Evolutionary conservation across 2,329 filamentous ascomycete genomes (phyloP).

Genomic region (Metarhizium brunneum): DNA sequence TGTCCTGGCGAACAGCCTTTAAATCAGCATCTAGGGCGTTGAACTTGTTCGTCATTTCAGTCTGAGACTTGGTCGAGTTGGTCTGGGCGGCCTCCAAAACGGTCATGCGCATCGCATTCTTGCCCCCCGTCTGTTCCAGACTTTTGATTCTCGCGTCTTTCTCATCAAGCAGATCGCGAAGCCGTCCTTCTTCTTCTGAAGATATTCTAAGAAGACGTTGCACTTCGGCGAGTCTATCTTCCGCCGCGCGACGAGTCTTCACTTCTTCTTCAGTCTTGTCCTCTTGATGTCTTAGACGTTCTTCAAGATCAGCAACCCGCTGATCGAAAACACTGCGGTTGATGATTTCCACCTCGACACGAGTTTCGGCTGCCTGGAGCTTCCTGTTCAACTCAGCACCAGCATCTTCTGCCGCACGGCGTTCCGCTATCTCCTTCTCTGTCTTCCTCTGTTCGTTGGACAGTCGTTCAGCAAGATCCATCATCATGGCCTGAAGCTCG

Average conservation of each 20-base stretch:
- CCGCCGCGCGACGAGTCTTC: conserved; percentile 52
- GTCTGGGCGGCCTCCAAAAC: conserved; percentile 59
- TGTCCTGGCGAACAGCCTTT: conserved; percentile 45
- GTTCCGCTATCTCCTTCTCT: conserved; percentile 38
- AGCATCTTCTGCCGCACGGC: conserved; percentile 43
- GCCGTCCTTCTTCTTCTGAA: conserved; percentile 62
- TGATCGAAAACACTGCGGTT: conserved; percentile 49
- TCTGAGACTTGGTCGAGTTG: conserved; percentile 42
- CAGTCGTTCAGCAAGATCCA: conserved; percentile 50
- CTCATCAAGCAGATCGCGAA: conserved; percentile 59
- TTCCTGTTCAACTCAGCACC: conserved; percentile 44
- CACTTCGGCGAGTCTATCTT: conserved; percentile 65
- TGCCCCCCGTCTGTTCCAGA: conserved; percentile 45
- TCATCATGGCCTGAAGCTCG: conserved; percentile 50
- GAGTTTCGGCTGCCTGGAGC: conserved; percentile 47
- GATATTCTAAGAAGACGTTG: conserved; percentile 59
- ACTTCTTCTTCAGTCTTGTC: conserved; percentile 56
- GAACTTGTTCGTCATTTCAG: conserved; percentile 47
- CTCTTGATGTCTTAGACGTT: conserved; percentile 55
- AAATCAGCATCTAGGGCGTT: conserved; percentile 45
- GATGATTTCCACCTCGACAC: conserved; percentile 51
- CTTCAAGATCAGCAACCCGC: conserved; percentile 60
- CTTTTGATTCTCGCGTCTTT: conserved; percentile 57
- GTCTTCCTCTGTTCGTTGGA: conserved; percentile 36
- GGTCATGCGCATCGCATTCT: conserved; percentile 52